These are phyloP conservation scores for Ophiostoma piceae DNA, from an alignment of 2,329 filamentous ascomycete genomes.

Conservation along the genomic window DNA sequence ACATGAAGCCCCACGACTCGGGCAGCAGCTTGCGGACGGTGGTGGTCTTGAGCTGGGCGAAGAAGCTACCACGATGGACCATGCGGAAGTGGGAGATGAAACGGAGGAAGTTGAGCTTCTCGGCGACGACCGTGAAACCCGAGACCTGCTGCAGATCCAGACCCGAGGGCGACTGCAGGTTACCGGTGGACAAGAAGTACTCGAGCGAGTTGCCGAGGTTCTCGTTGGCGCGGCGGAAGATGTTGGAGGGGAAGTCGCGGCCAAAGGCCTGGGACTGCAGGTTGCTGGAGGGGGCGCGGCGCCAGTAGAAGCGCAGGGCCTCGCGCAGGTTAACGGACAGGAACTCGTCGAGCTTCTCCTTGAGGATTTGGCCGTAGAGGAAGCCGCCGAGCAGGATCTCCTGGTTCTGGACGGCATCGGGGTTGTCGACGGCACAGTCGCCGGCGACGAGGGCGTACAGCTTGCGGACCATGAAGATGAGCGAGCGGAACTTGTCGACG, in stretches of 20 bases:
- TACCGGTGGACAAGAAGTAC: conserved; percentile 95
- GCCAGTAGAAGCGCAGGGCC: conserved; percentile 53
- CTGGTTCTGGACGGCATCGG: conserved; percentile 93
- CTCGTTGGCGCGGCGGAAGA: conserved; percentile 78
- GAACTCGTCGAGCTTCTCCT: conserved; percentile 90
- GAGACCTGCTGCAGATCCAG: conserved; percentile 91
- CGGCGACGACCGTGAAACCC: conserved; percentile 92
- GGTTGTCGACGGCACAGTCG: conserved; percentile 90
- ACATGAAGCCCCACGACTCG: conserved; percentile 97
- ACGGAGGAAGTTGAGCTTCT: conserved; percentile 97
- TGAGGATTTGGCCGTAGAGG: conserved; percentile 90
- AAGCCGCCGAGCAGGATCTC: conserved; percentile 91
- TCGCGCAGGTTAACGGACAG: conserved; percentile 52
- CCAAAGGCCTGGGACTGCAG: conserved; percentile 74
- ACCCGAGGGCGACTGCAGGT: conserved; percentile 83
- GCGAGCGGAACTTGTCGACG: conserved; percentile 85
- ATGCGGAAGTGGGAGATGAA: conserved; percentile 99
- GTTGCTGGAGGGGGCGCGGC: conserved; percentile 55
- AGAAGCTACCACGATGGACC: conserved; percentile 98
- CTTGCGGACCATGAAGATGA: conserved; percentile 95
- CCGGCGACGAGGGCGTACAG: conserved; percentile 89
- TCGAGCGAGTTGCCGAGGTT: conserved; percentile 82
- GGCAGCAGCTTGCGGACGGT: conserved; percentile 92
- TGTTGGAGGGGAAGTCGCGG: conserved; percentile 70
- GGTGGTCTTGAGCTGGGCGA: conserved; percentile 94